Evolutionary conservation across 1,139 yeast genomes (phyloP).

Genomic region (Schizosaccharomyces versatilis): DNA sequence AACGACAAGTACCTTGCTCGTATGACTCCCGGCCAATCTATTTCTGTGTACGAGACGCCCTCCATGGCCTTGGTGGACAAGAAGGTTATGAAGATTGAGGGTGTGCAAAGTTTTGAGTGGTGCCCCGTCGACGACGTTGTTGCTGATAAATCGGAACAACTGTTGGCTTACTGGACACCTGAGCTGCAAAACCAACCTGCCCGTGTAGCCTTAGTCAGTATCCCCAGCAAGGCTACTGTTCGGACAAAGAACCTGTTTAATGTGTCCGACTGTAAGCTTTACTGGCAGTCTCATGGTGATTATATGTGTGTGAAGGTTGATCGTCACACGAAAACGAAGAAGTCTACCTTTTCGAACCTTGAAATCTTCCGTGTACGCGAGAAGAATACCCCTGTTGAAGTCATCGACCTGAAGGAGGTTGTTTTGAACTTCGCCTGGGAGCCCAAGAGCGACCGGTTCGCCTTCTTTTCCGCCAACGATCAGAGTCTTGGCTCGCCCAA

Average conservation of each 20-base stretch:
- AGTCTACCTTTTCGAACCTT: constrained; percentile 73
- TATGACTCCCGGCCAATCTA: constrained; percentile 67
- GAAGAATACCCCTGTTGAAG: constrained; percentile 85
- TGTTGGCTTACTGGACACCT: constrained; percentile 91
- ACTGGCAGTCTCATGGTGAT: constrained; percentile 83
- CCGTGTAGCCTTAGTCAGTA: constrained; percentile 74
- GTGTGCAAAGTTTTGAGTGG: constrained; percentile 81
- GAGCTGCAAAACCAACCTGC: constrained; percentile 85
- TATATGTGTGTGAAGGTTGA: constrained; percentile 85
- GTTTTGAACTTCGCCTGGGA: constrained; percentile 89
- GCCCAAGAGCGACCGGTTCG: constrained; percentile 73
- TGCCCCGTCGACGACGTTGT: constrained; percentile 50
- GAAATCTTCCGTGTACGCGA: constrained; percentile 78
- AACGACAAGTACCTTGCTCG: constrained; percentile 92
- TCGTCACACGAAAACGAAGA: constrained; percentile 87
- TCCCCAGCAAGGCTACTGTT: constrained; percentile 60
- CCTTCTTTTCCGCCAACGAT: constrained; percentile 37
- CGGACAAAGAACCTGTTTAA: constrained; percentile 89
- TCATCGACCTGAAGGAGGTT: constrained; percentile 75
- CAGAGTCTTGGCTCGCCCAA: constrained; percentile 11
- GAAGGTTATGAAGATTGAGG: constrained; percentile 65
- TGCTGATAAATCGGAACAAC: constrained; percentile 31
- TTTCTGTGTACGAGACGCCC: constrained; percentile 60
- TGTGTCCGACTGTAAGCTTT: constrained; percentile 74
- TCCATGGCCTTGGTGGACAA: constrained; percentile 63